phyloP scores from a whole-genome alignment of 257 asterid species.

The Anisodus tanguticus region DNA sequence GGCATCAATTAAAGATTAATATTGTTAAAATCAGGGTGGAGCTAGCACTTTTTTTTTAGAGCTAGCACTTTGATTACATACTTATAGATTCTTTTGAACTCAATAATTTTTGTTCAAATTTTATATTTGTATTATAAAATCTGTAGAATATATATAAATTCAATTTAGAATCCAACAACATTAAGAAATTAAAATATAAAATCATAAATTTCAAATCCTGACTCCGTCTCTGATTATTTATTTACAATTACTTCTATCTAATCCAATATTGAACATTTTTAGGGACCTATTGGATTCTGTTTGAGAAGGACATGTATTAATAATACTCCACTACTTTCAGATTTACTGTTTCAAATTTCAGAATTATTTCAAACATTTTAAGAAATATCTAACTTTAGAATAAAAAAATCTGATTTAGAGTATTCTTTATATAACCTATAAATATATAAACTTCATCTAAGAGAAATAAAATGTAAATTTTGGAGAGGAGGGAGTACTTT shows the following conservation, averaged over 20 bases:
- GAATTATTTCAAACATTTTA: background rate
- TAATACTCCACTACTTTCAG: background rate
- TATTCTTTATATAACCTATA: background rate
- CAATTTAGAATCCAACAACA: too few relatives aligned
- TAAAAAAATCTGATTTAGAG: background rate
- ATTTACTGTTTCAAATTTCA: background rate
- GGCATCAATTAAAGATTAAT: too few relatives aligned
- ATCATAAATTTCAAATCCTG: background rate
- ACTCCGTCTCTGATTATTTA: too few relatives aligned
- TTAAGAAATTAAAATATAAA: too few relatives aligned
- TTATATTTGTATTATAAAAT: too few relatives aligned
- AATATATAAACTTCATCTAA: background rate
- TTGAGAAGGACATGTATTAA: background rate
- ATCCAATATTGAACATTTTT: background rate
- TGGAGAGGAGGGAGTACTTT: too few relatives aligned
- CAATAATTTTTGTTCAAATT: too few relatives aligned
- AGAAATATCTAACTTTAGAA: background rate
- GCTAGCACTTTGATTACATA: too few relatives aligned
- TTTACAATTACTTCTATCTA: background rate
- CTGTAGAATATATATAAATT: too few relatives aligned
- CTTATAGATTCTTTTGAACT: too few relatives aligned
- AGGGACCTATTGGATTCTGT: background rate
- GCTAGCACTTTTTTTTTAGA: too few relatives aligned
- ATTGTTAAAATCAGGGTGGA: too few relatives aligned
- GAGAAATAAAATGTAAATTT: background rate